Evolutionary conservation across 345 rosid species (phyloP).

Genomic region (Raphanus raphanistrum): DNA sequence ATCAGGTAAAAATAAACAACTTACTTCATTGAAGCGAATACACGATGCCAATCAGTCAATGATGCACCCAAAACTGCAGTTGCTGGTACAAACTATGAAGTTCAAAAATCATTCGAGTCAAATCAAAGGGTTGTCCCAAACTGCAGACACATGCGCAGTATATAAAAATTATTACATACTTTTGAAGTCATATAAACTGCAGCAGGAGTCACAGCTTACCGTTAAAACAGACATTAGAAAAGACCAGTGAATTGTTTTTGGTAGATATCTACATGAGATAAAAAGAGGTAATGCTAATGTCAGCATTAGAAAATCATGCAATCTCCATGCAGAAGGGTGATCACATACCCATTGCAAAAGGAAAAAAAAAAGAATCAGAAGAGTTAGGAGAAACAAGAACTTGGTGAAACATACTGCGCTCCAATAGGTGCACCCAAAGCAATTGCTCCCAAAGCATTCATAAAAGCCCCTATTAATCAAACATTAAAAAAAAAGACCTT

Average conservation of each 20-base stretch:
- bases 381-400: neutral
- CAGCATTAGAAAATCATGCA: neutral
- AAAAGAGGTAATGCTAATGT: constrained; percentile 7
- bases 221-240: constrained; percentile 80
- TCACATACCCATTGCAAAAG: neutral
- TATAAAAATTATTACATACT: neutral
- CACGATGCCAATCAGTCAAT: constrained; percentile 77
- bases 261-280: constrained; percentile 51
- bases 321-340: neutral
- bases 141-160: neutral
- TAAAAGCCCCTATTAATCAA: constrained; percentile 57
- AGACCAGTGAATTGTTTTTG: constrained; percentile 76
- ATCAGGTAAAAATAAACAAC: constrained; percentile 1
- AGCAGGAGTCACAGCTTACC: constrained; percentile 42
- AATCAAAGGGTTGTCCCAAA: constrained; percentile 19
- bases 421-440: constrained; percentile 86
- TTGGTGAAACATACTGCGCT: constrained; percentile 55
- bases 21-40: constrained; percentile 63
- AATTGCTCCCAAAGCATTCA: constrained; percentile 76
- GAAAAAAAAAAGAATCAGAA: neutral
- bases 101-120: constrained; percentile 9
- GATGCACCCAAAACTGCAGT: constrained; percentile 74
- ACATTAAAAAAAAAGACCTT: neutral
- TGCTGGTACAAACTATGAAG: constrained; percentile 69
- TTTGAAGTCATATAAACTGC: neutral